These are phyloP conservation scores for Samsoniella hepiali DNA, from an alignment of 2,329 filamentous ascomycete genomes.

Conservation along the genomic window DNA sequence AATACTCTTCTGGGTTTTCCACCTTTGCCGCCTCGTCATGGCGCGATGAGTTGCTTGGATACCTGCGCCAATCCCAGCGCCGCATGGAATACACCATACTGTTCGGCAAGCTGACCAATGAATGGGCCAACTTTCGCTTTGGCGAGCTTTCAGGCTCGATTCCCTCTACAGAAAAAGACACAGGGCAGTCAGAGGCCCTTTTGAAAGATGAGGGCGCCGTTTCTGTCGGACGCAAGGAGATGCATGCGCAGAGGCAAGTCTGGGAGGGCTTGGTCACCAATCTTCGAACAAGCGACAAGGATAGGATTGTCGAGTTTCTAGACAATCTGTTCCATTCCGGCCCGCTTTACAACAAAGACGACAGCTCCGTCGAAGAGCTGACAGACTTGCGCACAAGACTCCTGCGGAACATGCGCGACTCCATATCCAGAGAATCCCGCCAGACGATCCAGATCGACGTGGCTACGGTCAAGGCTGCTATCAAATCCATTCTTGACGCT, in stretches of 20 bases:
- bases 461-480: conserved; percentile 8
- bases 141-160: conserved; percentile 11
- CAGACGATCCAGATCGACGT: not conserved
- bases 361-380: not conserved
- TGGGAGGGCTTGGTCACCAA: conserved; percentile 59
- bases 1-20: conserved; percentile 15
- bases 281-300: conserved; percentile 42
- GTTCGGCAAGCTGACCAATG: conserved; percentile 10
- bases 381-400: conserved; percentile 1
- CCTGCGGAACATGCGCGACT: not conserved
- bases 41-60: conserved; percentile 14
- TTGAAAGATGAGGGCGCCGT: conserved; percentile 36
- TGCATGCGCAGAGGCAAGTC: conserved; percentile 48
- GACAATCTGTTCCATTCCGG: conserved; percentile 43
- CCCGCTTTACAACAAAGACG: not conserved
- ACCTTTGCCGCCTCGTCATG: conserved; percentile 5
- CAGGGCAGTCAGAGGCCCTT: not conserved
- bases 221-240: conserved; percentile 48
- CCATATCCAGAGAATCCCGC: not conserved
- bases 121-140: conserved; percentile 17
- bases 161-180: not conserved
- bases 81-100: conserved; percentile 15
- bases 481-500: conserved; percentile 10
- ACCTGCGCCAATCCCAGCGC: conserved; percentile 12
- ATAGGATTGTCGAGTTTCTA: conserved; percentile 48